These are phyloP conservation scores for Lachancea dasiensis DNA, from an alignment of 805 yeast genomes.

Conservation along the genomic window DNA sequence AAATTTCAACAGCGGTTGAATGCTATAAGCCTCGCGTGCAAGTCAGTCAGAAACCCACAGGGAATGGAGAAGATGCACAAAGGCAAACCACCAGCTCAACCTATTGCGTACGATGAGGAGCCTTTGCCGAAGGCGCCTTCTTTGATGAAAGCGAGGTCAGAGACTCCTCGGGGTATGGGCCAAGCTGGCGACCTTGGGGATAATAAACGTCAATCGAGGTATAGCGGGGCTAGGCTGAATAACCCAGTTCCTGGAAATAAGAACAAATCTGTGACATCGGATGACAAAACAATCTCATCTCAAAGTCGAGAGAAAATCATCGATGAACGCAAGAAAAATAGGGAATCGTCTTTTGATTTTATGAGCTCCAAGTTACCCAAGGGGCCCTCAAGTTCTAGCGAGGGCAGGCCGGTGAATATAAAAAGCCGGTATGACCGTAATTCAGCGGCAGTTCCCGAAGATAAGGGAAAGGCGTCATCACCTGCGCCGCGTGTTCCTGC, in stretches of 20 bases:
- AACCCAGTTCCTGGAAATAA: too few species aligned
- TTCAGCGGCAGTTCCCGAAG: not conserved
- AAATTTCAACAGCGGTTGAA: conserved; percentile 4
- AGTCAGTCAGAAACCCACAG: conserved; percentile 5
- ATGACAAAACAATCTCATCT: not conserved
- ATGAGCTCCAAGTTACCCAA: not conserved
- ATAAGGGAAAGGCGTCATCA: conserved; percentile 2
- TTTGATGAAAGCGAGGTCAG: not conserved
- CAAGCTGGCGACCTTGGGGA: conserved; percentile 1
- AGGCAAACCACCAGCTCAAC: not conserved
- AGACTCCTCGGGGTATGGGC: too few species aligned
- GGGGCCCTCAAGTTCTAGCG: not conserved
- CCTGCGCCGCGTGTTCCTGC: conserved; percentile 6
- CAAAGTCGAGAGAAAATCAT: not conserved
- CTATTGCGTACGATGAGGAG: conserved; percentile 7
- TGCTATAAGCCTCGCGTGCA: conserved; percentile 5
- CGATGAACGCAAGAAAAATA: not conserved
- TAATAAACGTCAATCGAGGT: conserved; percentile 1
- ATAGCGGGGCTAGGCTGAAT: conserved; percentile 1
- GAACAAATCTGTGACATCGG: not conserved
- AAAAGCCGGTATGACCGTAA: conserved; percentile 3
- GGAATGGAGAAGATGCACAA: not conserved
- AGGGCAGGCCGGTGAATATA: not conserved
- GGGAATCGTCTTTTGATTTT: not conserved
- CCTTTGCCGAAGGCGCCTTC: not conserved